Percentiles rank a stretch among this genome's conserved stretches.
These are phyloP conservation scores for Casuarina cunninghamiana DNA, from an alignment of 306 rosid species.

Conservation along the genomic window DNA sequence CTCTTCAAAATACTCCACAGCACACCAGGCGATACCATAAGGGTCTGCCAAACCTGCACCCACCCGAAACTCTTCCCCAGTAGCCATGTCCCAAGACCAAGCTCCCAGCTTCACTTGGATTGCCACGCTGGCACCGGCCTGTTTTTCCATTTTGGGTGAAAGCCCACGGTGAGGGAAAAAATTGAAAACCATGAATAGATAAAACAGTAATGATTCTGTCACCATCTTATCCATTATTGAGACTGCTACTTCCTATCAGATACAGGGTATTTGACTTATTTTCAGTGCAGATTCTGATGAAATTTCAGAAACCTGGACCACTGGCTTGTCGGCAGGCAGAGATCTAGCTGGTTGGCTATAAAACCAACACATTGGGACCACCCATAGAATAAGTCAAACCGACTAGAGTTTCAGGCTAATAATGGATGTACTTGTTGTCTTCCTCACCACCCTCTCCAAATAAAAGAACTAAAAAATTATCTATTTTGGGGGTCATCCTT, in stretches of 20 bases:
- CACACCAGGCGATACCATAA: conserved; percentile 81
- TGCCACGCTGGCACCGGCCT: conserved; percentile 67
- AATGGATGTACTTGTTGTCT: not conserved
- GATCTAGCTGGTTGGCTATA: conserved; percentile 26
- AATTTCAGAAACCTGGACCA: conserved; percentile 14
- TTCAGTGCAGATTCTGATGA: conserved; percentile 20
- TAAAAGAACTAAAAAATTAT: not conserved
- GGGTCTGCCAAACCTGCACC: conserved; percentile 98
- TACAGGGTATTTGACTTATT: conserved; percentile 10
- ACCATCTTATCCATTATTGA: not conserved
- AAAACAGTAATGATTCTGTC: conserved; percentile 6
- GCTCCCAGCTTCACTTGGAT: conserved; percentile 71
- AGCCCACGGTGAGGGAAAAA: conserved; percentile 24
- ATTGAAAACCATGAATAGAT: conserved; percentile 4
- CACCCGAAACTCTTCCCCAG: conserved; percentile 89
- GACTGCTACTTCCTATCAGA: conserved; percentile 9
- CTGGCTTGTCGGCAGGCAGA: conserved; percentile 11
- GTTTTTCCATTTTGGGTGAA: conserved; percentile 30
- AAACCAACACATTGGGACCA: conserved; percentile 21
- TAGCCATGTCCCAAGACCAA: conserved; percentile 88
- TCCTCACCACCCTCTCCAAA: not conserved
- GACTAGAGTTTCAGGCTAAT: not conserved
- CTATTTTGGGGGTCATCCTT: not conserved
- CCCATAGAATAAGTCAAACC: not conserved
- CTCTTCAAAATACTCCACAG: conserved; percentile 88